Evolutionary conservation across 805 yeast species (phyloP), one percentile per base, ranked within the genome.

Genomic region (Candida palmyrensis): DNA sequence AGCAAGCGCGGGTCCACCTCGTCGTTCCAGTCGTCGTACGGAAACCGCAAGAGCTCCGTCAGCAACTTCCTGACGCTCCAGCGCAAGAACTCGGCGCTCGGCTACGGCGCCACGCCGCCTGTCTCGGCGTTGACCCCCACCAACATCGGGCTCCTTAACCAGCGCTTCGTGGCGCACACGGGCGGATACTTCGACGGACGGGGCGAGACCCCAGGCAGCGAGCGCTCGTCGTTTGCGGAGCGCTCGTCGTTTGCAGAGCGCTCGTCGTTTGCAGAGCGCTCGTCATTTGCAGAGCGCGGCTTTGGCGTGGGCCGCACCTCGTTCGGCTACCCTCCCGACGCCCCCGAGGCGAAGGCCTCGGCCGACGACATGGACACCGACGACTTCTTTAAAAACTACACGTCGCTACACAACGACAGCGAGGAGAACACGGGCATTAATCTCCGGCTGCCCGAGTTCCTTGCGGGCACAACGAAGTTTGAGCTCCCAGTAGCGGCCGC

Each of bases 91-190:
- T 40, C 45, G 9, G 32, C 36, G 27, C 18, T 31, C 4, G 34
- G 34, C 7, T 12, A 16, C 19, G 25, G 15, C 18, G 18, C 25
- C 6, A 25, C 34, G 7, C 20, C 49, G 15, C 40, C 45, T 3
- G 33, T 39, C 11, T 38, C 29, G 26, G 44, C 55, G 6, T 43
- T 52, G 14, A 53, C 58, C 4, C 47, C 55, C 3, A 35, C 49
- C 18, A 57, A 54, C 40, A 41, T 47, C 22, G 49, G 43, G 29
- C 30, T 47, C 3, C 40, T 55, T 25, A 53, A 53, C 33, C 49
- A 46, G 29, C 39, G 49, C 21, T 46, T 44, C 34, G 38, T 47
- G 7, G 28, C 34, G 7, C 34, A 31, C 12, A 31, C 34, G 11
- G 34, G 34, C 8, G 18, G 28, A 3, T 55, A 43, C 42, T 53